Base-by-base conservation (phyloP, 2,329 filamentous ascomycete species). In the Metarhizium sp. region DNA sequence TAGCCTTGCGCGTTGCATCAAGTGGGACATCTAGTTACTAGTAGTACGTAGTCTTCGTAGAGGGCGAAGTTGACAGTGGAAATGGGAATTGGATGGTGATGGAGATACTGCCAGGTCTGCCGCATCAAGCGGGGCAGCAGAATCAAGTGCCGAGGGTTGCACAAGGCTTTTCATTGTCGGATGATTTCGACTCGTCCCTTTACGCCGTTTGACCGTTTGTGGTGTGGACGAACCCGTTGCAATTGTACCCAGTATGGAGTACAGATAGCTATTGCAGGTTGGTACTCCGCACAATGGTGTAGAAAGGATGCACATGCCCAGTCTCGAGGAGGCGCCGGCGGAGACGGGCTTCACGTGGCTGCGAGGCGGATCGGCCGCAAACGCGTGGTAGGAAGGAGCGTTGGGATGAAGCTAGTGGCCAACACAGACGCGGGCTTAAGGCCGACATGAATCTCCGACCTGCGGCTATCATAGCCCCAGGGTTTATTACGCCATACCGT, bases 311-410 rank as follows among this genome's bases (percentile, higher is more conserved):
- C 40, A 43, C n/a, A 18, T 43, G 38, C 14, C 14, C 38, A 40
- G 38, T 40, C 14, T 5, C 38, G 25, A 25, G 25, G 25, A 29
- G 25, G 49, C 16, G 55, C 30, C 43, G 42, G 52, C 32, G 55
- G 55, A 46, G 55, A 52, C 55, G 36, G 49, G 42, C 34, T 57
- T 54, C 52, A 57, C 55, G 55, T 57, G 55, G 55, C 55, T 34
- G 32, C 6, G 34, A 20, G 38, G 40, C 51, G 2, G 53, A 55
- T 51, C 48, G 38, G n/a, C 47, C 40, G 46, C 47, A 34, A 11
- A 45, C 51, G 46, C 42, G 18, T 20, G 18, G 42, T 20, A 6
- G 42, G 42, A 45, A 45, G 18, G 42, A 45, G 42, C 42, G 25
- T 29, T n/a, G 45, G 45, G 10, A 48, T 3, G 45, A 48, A 48